Conservation (phyloP, 2,329 filamentous ascomycete species). For the Penicillium sp. region DNA sequence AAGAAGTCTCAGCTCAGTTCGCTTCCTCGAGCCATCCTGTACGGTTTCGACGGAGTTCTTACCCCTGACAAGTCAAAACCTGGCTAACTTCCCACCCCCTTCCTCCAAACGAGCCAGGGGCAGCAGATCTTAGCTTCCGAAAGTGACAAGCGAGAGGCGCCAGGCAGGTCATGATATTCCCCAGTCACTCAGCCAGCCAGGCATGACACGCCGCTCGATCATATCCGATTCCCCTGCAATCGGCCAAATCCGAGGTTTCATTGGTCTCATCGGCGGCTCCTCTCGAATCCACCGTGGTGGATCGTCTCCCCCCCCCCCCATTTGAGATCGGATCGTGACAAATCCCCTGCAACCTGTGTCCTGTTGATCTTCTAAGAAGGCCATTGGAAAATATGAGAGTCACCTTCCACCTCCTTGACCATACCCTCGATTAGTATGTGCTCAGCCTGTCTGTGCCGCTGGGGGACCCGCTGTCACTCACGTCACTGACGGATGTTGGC, state of each 20-base stretch:
- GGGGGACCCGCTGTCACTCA: neutral
- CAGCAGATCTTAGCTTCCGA: constrained; percentile 23
- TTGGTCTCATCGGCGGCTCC: constrained; percentile 24
- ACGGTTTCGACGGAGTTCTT: neutral
- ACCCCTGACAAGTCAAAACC: neutral
- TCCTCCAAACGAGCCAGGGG: constrained; percentile 19
- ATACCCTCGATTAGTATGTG: no score
- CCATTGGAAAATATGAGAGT: constrained; percentile 19
- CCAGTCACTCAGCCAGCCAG: constrained; percentile 30
- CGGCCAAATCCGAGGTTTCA: constrained; percentile 11
- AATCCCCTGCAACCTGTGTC: constrained; percentile 20
- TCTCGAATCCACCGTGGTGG: constrained; percentile 5
- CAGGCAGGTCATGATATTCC: constrained; percentile 16
- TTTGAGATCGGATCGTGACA: constrained; percentile 30
- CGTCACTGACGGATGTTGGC: neutral
- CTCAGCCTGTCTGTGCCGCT: neutral
- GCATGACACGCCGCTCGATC: constrained; percentile 28
- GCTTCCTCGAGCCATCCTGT: neutral
- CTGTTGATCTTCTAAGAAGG: constrained; percentile 9
- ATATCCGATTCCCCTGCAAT: constrained; percentile 22
- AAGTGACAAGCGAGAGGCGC: constrained; percentile 27
- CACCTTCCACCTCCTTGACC: neutral
- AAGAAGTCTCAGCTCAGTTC: neutral
- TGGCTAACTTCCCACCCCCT: neutral
- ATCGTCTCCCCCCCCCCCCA: neutral